phyloP scores from a whole-genome alignment of 2,329 filamentous ascomycete species.

The Fusarium continuum region DNA sequence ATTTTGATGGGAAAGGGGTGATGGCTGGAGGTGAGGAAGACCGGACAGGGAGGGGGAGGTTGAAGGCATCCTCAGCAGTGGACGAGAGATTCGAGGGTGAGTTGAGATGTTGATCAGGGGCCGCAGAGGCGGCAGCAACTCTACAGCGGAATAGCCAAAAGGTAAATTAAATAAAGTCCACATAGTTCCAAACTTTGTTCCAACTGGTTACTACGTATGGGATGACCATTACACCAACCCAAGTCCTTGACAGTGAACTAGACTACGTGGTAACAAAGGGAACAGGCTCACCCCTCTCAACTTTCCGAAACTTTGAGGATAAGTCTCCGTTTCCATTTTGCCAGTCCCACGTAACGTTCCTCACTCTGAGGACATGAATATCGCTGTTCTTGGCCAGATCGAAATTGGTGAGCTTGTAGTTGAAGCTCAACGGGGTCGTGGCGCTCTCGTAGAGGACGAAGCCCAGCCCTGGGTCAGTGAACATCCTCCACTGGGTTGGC shows the following conservation, averaged over 20 bases:
- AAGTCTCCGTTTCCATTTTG: constrained; percentile 18
- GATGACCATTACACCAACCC: too few species aligned
- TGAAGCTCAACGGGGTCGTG: constrained; percentile 14
- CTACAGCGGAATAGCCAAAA: constrained; percentile 13
- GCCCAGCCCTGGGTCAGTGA: constrained; percentile 5
- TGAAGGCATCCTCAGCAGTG: constrained; percentile 4
- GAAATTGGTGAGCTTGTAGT: constrained; percentile 5
- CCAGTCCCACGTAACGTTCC: constrained; percentile 1
- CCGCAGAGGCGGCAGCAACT: background rate
- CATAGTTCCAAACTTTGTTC: constrained; percentile 14
- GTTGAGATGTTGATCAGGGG: constrained; percentile 5
- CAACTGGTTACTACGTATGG: background rate
- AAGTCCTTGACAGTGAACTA: too few species aligned
- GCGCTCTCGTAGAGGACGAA: constrained; percentile 28
- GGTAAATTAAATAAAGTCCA: constrained; percentile 24
- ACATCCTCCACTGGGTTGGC: constrained; percentile 31
- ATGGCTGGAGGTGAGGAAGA: background rate
- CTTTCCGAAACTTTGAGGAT: constrained; percentile 3
- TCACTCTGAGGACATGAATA: constrained; percentile 1
- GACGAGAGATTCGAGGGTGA: constrained; percentile 11
- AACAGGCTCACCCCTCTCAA: background rate
- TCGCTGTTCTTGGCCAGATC: background rate
- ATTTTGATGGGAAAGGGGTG: background rate
- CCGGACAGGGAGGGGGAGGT: background rate
- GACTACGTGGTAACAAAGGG: background rate